These are phyloP conservation scores for Circinella minor DNA, from an alignment of 371 early-diverging fungal species.

Conservation along the genomic window DNA sequence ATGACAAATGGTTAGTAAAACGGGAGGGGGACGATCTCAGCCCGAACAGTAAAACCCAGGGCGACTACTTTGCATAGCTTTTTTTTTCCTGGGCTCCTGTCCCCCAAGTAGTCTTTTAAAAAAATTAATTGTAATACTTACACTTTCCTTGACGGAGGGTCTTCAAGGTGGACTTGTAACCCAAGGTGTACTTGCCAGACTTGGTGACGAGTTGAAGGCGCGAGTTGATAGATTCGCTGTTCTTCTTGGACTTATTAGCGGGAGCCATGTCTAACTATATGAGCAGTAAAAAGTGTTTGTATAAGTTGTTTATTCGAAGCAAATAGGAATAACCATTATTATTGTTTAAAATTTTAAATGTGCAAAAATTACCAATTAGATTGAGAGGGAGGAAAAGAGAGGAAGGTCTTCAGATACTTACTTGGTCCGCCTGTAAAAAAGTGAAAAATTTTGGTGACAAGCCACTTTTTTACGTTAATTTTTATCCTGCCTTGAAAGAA, in stretches of 20 bases:
- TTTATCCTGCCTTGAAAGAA: too few species aligned
- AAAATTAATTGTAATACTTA: conserved; percentile 45
- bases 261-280: conserved; percentile 47
- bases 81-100: conserved; percentile 37
- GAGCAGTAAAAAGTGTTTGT: background rate
- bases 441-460: background rate
- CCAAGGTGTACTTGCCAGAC: conserved; percentile 97
- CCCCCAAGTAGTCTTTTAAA: conserved; percentile 25
- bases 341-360: background rate
- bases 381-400: background rate
- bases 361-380: conserved; percentile 5
- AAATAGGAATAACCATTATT: too few species aligned
- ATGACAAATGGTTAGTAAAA: conserved; percentile 11
- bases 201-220: conserved; percentile 98
- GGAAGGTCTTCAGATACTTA: background rate
- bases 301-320: too few species aligned
- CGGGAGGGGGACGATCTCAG: conserved; percentile 49
- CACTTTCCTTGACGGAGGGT: conserved; percentile 95
- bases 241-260: conserved; percentile 74
- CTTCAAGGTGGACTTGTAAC: conserved; percentile 98
- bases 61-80: conserved; percentile 17
- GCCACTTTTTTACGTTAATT: background rate
- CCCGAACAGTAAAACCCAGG: conserved; percentile 21
- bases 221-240: conserved; percentile 95
- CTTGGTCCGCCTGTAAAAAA: conserved; percentile 1